Percentiles rank a stretch among this genome's conserved stretches.
These are phyloP conservation scores for Golubevia pallescens DNA, from an alignment of 1,284 basidiomycete species.

Conservation along the genomic window DNA sequence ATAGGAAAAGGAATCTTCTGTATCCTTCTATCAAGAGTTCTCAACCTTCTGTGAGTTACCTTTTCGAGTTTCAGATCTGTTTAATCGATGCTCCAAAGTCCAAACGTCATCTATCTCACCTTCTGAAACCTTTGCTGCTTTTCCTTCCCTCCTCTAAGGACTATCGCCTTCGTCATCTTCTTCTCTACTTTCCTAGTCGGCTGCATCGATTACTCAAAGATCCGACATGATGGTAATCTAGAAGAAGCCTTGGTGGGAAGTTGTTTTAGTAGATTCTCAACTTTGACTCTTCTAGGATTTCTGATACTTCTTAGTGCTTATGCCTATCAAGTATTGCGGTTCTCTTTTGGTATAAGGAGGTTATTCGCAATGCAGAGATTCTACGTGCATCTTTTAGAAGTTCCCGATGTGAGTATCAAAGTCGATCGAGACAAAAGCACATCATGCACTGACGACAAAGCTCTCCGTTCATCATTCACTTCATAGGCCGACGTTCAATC, in stretches of 20 bases:
- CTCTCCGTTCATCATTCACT: neutral
- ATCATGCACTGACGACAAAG: neutral
- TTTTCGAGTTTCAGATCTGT: conserved; percentile 8
- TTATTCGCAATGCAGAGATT: conserved; percentile 93
- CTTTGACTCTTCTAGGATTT: neutral
- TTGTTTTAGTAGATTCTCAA: conserved; percentile 13
- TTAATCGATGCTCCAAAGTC: conserved; percentile 13
- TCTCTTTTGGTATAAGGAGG: conserved; percentile 71
- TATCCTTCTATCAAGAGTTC: conserved; percentile 82
- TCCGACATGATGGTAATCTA: conserved; percentile 53
- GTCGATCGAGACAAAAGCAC: neutral
- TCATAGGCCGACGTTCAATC: conserved; percentile 95
- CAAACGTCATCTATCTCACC: too few relatives aligned
- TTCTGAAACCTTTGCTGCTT: too few relatives aligned
- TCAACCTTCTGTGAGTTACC: conserved; percentile 90
- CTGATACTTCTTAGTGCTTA: conserved; percentile 67
- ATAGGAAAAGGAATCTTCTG: conserved; percentile 94
- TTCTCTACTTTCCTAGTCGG: conserved; percentile 95
- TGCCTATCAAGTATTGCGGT: conserved; percentile 69
- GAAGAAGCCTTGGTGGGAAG: conserved; percentile 37
- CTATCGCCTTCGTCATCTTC: conserved; percentile 92
- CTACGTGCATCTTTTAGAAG: conserved; percentile 70
- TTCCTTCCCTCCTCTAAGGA: conserved; percentile 68
- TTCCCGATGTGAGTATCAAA: conserved; percentile 68
- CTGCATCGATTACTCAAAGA: conserved; percentile 89